Evolutionary conservation across 805 yeast genomes (phyloP).

Genomic region (Teunomyces aglyptinius): DNA sequence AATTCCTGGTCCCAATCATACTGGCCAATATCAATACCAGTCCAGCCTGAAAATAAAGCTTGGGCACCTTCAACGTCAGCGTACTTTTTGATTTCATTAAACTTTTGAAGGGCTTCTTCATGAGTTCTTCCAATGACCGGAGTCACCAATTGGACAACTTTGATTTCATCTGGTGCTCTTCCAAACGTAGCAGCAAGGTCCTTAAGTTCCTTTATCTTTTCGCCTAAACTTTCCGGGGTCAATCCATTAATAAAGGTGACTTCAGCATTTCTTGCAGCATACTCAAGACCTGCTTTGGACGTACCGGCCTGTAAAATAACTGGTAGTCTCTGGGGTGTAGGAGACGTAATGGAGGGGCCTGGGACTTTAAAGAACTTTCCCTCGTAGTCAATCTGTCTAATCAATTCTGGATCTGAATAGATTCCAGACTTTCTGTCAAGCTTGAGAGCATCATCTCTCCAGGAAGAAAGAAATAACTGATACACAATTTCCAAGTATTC

Average conservation of each 20-base stretch:
- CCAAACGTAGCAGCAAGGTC: constrained; percentile 31
- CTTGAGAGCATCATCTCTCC: constrained; percentile 45
- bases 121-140: constrained; percentile 39
- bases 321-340: constrained; percentile 45
- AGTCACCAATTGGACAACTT: constrained; percentile 36
- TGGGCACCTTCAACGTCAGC: constrained; percentile 42
- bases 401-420: constrained; percentile 38
- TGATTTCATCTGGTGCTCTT: constrained; percentile 36
- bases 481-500: constrained; percentile 40
- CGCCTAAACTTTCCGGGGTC: constrained; percentile 27
- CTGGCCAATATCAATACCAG: constrained; percentile 39
- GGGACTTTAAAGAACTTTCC: constrained; percentile 43
- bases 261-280: constrained; percentile 46
- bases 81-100: constrained; percentile 26
- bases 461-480: constrained; percentile 39
- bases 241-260: constrained; percentile 38
- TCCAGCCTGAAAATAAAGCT: constrained; percentile 41
- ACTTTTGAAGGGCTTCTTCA: constrained; percentile 41
- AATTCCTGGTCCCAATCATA: constrained; percentile 31
- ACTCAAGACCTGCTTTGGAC: constrained; percentile 38
- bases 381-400: constrained; percentile 40
- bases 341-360: constrained; percentile 43
- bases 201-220: constrained; percentile 29
- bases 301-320: constrained; percentile 46
- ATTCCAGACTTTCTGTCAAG: constrained; percentile 26